Evolutionary conservation across 805 yeast species (phyloP), one percentile per base, ranked within the genome.

Genomic region (Clavispora asparagi): DNA sequence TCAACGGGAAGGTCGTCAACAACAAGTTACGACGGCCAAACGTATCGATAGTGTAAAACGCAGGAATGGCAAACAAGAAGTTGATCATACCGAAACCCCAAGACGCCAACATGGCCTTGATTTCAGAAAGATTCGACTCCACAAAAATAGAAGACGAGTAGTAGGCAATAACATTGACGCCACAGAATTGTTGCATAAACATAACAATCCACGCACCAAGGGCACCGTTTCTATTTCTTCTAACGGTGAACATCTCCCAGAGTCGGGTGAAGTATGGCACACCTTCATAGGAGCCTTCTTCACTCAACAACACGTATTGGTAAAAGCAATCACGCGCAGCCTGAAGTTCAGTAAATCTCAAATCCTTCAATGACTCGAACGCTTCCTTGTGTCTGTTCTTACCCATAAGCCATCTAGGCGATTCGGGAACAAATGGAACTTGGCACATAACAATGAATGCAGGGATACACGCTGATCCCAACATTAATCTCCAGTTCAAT

Each of bases 131-230:
- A 38, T 85, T 85, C 19, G 90, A 80, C 47, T 82, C 76, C 19
- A 75, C 64, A 67, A 88, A 88, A 47, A 88, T 87, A 9, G 85
- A 74, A 0, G 94, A 83, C 1, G 92, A 85, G 65, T 86, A 88
- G 67, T 87, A 85, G 16, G 95, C 92, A 65, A 88, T 87, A 44
- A 87, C 92, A 59, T 88, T 88, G 63, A 88, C 80, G 56, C 96
- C 96, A 67, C 95, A 88, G 69, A 87, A 85, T 63, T 88, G 95
- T 70, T 88, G 96, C 88, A 85, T 84, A 60, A 87, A 85, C 81
- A 89, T 88, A 49, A 83, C 88, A 52, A 87, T 76, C 78, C 85
- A 84, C 4, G 95, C 81, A 45, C 87, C 95, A 46, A 84, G 55
- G 7, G 87, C 81, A 44, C 94, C 95, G 60, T 88, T 85, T 67